Conservation (phyloP, 1,139 yeast species). For the Trichomonascaceae sp. region DNA sequence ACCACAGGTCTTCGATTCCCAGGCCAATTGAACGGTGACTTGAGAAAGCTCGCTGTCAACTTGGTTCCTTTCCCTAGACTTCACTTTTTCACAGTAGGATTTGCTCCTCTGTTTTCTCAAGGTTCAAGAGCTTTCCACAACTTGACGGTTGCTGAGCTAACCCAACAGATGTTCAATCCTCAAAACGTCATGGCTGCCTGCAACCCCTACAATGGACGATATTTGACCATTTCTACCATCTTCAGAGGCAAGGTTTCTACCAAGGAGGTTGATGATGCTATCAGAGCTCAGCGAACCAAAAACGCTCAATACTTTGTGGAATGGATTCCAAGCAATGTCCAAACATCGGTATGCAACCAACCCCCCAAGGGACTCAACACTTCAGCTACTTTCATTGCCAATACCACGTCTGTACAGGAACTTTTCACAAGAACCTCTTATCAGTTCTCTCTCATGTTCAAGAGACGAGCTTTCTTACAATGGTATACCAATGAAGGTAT, state of each 20-base stretch:
- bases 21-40: conserved; percentile 42
- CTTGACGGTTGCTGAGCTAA: conserved; percentile 40
- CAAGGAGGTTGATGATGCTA: conserved; percentile 42
- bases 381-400: conserved; percentile 43
- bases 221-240: conserved; percentile 40
- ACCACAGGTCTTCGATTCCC: conserved; percentile 43
- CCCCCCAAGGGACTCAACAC: conserved; percentile 38
- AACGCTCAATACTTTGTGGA: conserved; percentile 38
- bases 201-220: conserved; percentile 39
- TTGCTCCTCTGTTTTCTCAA: conserved; percentile 39
- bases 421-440: conserved; percentile 36
- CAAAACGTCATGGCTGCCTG: conserved; percentile 42
- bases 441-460: conserved; percentile 41
- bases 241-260: conserved; percentile 42
- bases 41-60: conserved; percentile 42
- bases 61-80: conserved; percentile 43
- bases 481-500: conserved; percentile 45
- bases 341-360: conserved; percentile 39
- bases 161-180: conserved; percentile 42
- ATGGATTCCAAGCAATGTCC: conserved; percentile 40
- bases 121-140: conserved; percentile 37
- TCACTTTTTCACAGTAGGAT: conserved; percentile 43
- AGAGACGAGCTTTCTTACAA: conserved; percentile 41
- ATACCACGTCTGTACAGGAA: conserved; percentile 42
- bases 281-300: conserved; percentile 33